These are phyloP conservation scores for Rhododendron ferrugineum DNA, from an alignment of 148 eudicot species.

Conservation along the genomic window DNA sequence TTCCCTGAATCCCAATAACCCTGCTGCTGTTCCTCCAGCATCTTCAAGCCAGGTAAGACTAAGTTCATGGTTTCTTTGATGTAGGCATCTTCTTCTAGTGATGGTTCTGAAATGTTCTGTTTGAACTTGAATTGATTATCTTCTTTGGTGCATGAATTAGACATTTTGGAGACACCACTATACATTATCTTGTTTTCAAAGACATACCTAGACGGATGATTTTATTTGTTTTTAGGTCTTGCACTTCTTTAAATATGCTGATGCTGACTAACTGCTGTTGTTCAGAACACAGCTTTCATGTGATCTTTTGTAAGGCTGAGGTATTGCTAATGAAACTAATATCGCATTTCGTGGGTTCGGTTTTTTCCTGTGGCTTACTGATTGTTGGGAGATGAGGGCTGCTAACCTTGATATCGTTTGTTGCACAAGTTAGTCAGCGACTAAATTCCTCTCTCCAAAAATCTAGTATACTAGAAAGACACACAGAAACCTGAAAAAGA, in stretches of 20 bases:
- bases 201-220: neutral
- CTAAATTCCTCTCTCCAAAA: neutral
- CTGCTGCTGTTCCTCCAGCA: conserved; percentile 29
- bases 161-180: neutral
- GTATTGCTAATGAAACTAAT: neutral
- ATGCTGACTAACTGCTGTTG: neutral
- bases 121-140: neutral
- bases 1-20: conserved; percentile 20
- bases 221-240: neutral
- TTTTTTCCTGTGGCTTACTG: neutral
- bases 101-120: neutral
- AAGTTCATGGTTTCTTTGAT: neutral
- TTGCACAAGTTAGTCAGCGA: neutral
- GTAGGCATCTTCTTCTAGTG: neutral
- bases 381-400: neutral
- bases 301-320: neutral
- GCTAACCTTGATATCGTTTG: neutral
- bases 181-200: no score
- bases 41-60: conserved; percentile 47
- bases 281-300: neutral
- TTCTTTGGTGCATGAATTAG: neutral
- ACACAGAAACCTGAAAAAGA: neutral
- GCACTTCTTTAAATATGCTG: neutral
- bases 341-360: neutral
- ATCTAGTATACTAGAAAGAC: neutral